A percentile compares a stretch with the other conserved stretches of the same genome.
Evolutionary conservation across 805 yeast species (phyloP).

Genomic region (Hanseniaspora pseudoguilliermondii): DNA sequence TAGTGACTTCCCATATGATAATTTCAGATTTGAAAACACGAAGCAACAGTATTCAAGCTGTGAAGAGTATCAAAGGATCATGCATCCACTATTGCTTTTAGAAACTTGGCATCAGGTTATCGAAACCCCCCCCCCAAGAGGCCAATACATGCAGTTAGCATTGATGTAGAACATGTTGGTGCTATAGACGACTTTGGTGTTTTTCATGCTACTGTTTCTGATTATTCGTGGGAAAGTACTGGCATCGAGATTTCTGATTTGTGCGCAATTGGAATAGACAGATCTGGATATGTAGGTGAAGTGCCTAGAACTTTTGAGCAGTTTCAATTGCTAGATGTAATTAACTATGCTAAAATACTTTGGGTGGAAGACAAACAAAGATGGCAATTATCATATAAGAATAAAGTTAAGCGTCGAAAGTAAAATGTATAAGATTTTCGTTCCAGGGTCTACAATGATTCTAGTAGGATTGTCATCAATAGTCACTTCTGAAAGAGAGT

Average conservation of each 20-base stretch:
- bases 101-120: slow-evolving; percentile 99
- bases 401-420: slow-evolving; percentile 44
- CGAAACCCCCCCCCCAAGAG: slow-evolving; percentile 44
- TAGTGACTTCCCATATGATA: slow-evolving; percentile 45
- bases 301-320: slow-evolving; percentile 39
- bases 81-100: slow-evolving; percentile 68
- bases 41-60: slow-evolving; percentile 44
- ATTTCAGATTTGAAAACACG: slow-evolving; percentile 33
- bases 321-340: neutral
- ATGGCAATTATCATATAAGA: slow-evolving; percentile 60
- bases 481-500: slow-evolving; percentile 90
- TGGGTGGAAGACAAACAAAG: slow-evolving; percentile 53
- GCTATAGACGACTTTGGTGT: slow-evolving; percentile 80
- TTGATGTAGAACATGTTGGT: slow-evolving; percentile 65
- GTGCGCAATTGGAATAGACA: slow-evolving; percentile 29
- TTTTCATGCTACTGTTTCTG: slow-evolving; percentile 59
- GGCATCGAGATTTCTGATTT: slow-evolving; percentile 66
- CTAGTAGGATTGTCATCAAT: slow-evolving; percentile 74
- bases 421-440: slow-evolving; percentile 38
- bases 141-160: slow-evolving; percentile 40
- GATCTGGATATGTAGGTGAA: slow-evolving; percentile 26
- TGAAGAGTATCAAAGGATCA: slow-evolving; percentile 52
- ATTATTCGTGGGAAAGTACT: slow-evolving; percentile 37
- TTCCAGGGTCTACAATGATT: slow-evolving; percentile 50
- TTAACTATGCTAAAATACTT: slow-evolving; percentile 53